Conservation (phyloP, 2,329 filamentous ascomycete genomes). For the Botrytis fragariae region DNA sequence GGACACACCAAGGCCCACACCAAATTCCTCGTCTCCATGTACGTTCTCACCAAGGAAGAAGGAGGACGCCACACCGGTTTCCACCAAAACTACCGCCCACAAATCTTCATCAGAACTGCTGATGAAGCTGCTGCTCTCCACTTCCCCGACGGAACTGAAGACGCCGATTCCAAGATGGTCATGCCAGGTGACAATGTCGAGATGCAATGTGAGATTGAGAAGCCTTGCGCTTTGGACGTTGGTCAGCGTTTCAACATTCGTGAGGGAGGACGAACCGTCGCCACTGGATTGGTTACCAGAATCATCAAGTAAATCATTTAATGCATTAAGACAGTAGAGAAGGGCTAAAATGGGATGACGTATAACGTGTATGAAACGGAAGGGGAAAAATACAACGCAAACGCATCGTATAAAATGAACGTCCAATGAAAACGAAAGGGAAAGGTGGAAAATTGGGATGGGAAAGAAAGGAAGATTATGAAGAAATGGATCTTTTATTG, state of each 20-base stretch:
- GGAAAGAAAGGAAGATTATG: background rate
- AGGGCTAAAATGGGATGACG: background rate
- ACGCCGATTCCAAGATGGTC: slow-evolving; percentile 72
- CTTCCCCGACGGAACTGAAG: slow-evolving; percentile 82
- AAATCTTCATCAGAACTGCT: slow-evolving; percentile 93
- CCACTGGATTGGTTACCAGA: slow-evolving; percentile 77
- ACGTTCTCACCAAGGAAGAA: slow-evolving; percentile 96
- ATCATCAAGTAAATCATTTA: slow-evolving; percentile 50
- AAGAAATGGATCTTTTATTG: background rate
- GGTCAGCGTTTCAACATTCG: slow-evolving; percentile 98
- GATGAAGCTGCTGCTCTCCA: slow-evolving; percentile 74
- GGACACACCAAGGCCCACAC: slow-evolving; percentile 81
- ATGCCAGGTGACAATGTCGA: slow-evolving; percentile 99
- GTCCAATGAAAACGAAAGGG: background rate
- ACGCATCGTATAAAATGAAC: slow-evolving; percentile 8
- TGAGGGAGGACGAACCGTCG: slow-evolving; percentile 89
- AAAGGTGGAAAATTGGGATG: background rate
- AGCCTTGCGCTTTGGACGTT: slow-evolving; percentile 82
- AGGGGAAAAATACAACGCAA: background rate
- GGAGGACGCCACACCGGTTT: slow-evolving; percentile 97
- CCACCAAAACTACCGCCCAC: slow-evolving; percentile 92
- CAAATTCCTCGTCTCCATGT: slow-evolving; percentile 93
- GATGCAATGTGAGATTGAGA: slow-evolving; percentile 85
- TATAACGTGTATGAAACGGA: slow-evolving; percentile 11
- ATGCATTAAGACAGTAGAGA: background rate